Evolutionary conservation across 2,329 filamentous ascomycete species (phyloP).

Genomic region (Alternaria alternata): DNA sequence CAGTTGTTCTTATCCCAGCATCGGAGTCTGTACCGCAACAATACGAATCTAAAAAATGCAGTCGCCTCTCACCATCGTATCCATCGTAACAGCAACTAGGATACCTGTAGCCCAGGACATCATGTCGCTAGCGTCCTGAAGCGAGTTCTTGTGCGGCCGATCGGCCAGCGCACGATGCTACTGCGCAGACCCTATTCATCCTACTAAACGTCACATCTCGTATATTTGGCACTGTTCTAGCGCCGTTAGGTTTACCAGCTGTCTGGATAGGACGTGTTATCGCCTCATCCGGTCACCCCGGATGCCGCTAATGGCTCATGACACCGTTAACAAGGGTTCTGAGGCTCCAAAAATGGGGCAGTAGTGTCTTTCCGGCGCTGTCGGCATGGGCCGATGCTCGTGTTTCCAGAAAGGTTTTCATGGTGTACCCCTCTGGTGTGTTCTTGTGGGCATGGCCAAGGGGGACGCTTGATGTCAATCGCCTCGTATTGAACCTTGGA

Average conservation of each 20-base stretch:
- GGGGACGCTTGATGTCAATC: slow-evolving; percentile 6
- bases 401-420: neutral
- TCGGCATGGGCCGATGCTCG: slow-evolving; percentile 1
- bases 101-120: neutral
- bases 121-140: neutral
- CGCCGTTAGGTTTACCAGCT: neutral
- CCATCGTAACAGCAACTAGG: neutral
- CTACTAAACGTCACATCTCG: slow-evolving; percentile 12
- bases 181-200: neutral
- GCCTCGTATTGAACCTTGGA: slow-evolving; percentile 3
- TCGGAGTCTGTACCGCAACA: neutral
- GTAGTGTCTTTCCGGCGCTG: neutral
- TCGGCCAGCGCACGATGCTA: slow-evolving; percentile 8
- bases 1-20: neutral
- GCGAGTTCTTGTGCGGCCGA: neutral
- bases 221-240: slow-evolving; percentile 1
- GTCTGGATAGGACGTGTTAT: neutral
- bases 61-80: neutral
- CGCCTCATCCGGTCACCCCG: neutral
- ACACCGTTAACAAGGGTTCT: neutral
- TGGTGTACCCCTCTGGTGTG: neutral
- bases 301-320: neutral
- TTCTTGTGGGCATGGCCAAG: neutral
- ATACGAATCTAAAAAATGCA: neutral
- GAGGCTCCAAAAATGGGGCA: neutral